Percentiles rank a stretch among this genome's conserved stretches.
These are phyloP conservation scores for Cinnamomum chago DNA, from an alignment of 164 flowering plant genomes.

Conservation along the genomic window DNA sequence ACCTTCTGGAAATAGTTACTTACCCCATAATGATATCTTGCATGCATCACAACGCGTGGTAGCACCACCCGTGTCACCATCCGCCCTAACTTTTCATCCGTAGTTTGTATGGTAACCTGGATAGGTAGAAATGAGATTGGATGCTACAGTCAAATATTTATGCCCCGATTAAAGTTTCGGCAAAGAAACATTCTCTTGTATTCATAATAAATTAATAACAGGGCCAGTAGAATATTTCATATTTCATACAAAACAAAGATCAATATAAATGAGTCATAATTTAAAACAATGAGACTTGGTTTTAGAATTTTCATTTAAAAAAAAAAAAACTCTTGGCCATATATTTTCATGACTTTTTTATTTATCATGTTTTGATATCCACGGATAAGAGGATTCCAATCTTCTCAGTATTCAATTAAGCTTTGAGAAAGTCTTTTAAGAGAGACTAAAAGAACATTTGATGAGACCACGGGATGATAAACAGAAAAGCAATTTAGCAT, in stretches of 20 bases:
- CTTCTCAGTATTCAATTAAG: neutral
- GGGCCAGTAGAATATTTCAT: neutral
- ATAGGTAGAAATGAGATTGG: neutral
- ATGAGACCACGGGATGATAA: neutral
- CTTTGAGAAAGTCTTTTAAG: neutral
- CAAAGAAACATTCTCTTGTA: neutral
- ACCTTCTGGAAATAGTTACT: neutral
- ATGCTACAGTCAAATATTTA: neutral
- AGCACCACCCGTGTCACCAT: conserved; percentile 93
- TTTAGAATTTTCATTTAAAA: too few species aligned
- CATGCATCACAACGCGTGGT: conserved; percentile 95
- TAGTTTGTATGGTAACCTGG: conserved; percentile 73
- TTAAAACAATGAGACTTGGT: neutral
- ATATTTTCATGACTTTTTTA: too few species aligned
- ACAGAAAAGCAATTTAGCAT: neutral
- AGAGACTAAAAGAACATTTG: neutral
- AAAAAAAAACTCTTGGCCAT: too few species aligned
- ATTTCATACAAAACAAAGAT: neutral
- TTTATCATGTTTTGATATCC: neutral
- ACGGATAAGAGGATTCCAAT: neutral
- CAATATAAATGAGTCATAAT: too few species aligned
- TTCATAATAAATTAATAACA: neutral
- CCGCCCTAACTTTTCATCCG: conserved; percentile 96
- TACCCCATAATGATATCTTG: conserved; percentile 94
- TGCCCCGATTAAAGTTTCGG: neutral